Conservation (phyloP, 78 protist species). For the Dictyostelium capitatum region DNA sequence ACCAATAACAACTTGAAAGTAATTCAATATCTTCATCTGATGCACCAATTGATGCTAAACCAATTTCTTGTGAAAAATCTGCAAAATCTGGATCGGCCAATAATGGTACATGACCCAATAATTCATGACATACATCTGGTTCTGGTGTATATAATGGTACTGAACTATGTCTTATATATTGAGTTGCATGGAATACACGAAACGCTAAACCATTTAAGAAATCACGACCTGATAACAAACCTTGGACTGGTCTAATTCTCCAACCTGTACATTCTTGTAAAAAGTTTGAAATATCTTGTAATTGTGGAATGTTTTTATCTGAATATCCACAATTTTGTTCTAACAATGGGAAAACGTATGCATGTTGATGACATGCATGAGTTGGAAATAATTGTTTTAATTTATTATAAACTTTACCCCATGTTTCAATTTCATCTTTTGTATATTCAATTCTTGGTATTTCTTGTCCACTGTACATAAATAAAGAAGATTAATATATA, state of each 20-base stretch:
- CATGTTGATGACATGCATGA: slow-evolving; percentile 93
- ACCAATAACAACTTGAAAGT: slow-evolving; percentile 96
- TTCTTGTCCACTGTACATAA: slow-evolving; percentile 78
- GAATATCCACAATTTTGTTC: slow-evolving; percentile 91
- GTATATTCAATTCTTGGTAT: slow-evolving; percentile 90
- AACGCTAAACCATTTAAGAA: slow-evolving; percentile 96
- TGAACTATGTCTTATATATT: slow-evolving; percentile 95
- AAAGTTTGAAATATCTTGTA: slow-evolving; percentile 85
- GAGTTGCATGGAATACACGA: slow-evolving; percentile 96
- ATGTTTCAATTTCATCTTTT: slow-evolving; percentile 87
- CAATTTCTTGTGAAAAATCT: slow-evolving; percentile 95
- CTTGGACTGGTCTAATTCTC: slow-evolving; percentile 94
- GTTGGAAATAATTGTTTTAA: slow-evolving; percentile 89
- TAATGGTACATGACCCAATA: slow-evolving; percentile 98
- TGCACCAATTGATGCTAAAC: slow-evolving; percentile 96
- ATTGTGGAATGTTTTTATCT: slow-evolving; percentile 88
- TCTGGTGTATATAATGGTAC: slow-evolving; percentile 98
- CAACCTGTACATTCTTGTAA: slow-evolving; percentile 92
- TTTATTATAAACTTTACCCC: slow-evolving; percentile 82
- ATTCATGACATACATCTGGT: slow-evolving; percentile 97
- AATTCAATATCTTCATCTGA: slow-evolving; percentile 92
- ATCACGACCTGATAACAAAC: slow-evolving; percentile 94
- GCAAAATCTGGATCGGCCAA: slow-evolving; percentile 97
- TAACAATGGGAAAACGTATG: slow-evolving; percentile 85
- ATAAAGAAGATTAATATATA: neutral